Evolutionary conservation across 768 basidiomycete species (phyloP), one percentile per base, ranked within the genome.

Genomic region (Lactifluus echinatus): DNA sequence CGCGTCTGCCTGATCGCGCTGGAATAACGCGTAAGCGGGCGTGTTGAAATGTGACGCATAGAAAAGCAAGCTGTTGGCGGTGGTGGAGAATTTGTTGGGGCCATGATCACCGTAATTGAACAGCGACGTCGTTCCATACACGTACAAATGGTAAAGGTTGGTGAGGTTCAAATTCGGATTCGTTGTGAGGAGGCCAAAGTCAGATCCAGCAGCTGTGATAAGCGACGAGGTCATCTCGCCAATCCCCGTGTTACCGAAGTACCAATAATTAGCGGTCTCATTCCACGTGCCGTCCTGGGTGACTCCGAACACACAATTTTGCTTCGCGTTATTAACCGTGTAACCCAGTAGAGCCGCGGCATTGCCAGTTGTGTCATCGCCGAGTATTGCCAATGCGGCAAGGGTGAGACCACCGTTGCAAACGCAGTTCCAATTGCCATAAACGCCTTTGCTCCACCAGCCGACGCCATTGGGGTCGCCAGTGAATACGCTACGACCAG

Each of bases 391-490:
- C 56, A 99, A 83, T 1, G 96, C 81, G 45, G 79, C 96, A 67
- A 97, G 69, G 19, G 88, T 92, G 60, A 98, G 74, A 56, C 96
- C 96, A 46, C 82, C 80, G 69, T 97, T 98, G 75, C 87, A 93
- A 55, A 92, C 90, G 69, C 95, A 97, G 70, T 99, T 99, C 96
- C 96, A 99, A 76, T 98, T 99, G 19, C 95, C 95, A 59, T 77
- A 78, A 45, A 80, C 79, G 60, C 74, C 78, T 50, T 63, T 76
- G 70, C 71, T 78, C 93, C 93, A 96, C 93, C 93, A 96, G 47
- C 85, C 85, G 50, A 74, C 77, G 53, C 54, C 65, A 15, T 39
- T 63, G 28, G 67, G 60, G 43, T 73, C 65, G 52, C 70, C 67
- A 24, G 74, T 74, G 62, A 77, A 85, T 2, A 80, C 21, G 64